Evolutionary conservation across 2,329 filamentous ascomycete genomes (phyloP), one percentile per base, ranked within the genome.

Genomic region (Phialophora verrucosa): DNA sequence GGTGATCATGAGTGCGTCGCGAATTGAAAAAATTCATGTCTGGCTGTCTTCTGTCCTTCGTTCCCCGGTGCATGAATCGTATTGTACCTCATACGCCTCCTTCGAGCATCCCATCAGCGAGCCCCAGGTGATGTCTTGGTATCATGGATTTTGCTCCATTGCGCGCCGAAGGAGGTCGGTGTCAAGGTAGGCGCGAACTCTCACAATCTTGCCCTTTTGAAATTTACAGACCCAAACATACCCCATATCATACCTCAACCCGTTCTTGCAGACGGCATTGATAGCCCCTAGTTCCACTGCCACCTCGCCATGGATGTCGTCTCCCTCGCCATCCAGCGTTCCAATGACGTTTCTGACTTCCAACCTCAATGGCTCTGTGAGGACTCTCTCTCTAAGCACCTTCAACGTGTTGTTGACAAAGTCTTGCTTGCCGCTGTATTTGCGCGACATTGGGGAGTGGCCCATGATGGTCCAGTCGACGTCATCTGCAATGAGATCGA

Each of bases 221-320:
- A 69, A 69, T 27, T 49, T 35, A 17, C 62, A 60, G 11, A 69
- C 29, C 66, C 66, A 69, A 35, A 49, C 58, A 57, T 69, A 69
- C 8, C 38, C 44, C 66, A 69, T 66, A 31, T 64, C 62, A 44
- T 68, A 68, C 14, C 7, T 57, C 54, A 68, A 31, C 27, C 66
- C 63, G 20, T 66, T 66, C 59, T 64, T 63, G 29, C 63, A 69
- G 50, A 14, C 51, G 4, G 64, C 66, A 49, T 66, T 59, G 31
- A 66, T 53, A 5, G 66, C 66, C 49, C 60, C 49, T 32, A 69
- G 23, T 51, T 66, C 66, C 4, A 66, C 66, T 27, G 56, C 56
- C 23, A 49, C 66, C 8, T 64, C 55, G 12, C 62, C 62, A 14
- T 54, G 44, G 8, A 50, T 31, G 27, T 59, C 57, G 27, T 59